phyloP scores from a whole-genome alignment of 1,139 yeast genomes.

The Pichiaceae sp. region DNA sequence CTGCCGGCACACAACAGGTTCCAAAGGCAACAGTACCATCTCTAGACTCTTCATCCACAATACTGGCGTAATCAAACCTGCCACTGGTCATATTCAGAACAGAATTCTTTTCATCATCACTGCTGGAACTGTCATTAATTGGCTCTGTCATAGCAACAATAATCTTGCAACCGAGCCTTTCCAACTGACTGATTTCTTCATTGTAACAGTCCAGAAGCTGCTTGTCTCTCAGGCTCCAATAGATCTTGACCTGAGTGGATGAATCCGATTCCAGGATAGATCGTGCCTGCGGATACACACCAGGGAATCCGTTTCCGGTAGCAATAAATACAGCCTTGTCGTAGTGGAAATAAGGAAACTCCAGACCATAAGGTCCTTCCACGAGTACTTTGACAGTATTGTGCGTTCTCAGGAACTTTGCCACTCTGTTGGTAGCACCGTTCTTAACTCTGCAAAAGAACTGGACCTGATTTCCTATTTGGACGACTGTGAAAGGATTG shows the following conservation, averaged over 20 bases:
- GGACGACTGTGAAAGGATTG: slow-evolving; percentile 32
- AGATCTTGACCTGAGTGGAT: slow-evolving; percentile 30
- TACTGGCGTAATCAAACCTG: slow-evolving; percentile 32
- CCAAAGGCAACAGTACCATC: slow-evolving; percentile 36
- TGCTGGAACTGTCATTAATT: background rate
- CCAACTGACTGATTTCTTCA: slow-evolving; percentile 31
- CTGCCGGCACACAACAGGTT: slow-evolving; percentile 40
- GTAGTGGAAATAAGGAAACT: slow-evolving; percentile 45
- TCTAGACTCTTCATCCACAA: slow-evolving; percentile 31
- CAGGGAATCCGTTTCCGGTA: slow-evolving; percentile 74
- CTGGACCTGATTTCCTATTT: slow-evolving; percentile 15
- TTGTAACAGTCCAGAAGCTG: slow-evolving; percentile 44
- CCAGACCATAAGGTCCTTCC: slow-evolving; percentile 35
- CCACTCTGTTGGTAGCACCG: slow-evolving; percentile 29
- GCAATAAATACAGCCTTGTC: slow-evolving; percentile 51
- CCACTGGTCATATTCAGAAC: slow-evolving; percentile 35
- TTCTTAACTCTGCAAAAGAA: slow-evolving; percentile 33
- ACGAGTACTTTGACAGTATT: background rate
- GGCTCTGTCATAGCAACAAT: slow-evolving; percentile 32
- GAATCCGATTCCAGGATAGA: slow-evolving; percentile 14
- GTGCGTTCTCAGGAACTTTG: slow-evolving; percentile 4
- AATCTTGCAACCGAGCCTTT: slow-evolving; percentile 28
- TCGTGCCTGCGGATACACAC: slow-evolving; percentile 28
- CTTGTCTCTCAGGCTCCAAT: slow-evolving; percentile 42
- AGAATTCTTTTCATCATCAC: background rate